Evolutionary conservation across 2,329 filamentous ascomycete genomes (phyloP), one percentile per base, ranked within the genome.

Genomic region (Helotiales sp.): DNA sequence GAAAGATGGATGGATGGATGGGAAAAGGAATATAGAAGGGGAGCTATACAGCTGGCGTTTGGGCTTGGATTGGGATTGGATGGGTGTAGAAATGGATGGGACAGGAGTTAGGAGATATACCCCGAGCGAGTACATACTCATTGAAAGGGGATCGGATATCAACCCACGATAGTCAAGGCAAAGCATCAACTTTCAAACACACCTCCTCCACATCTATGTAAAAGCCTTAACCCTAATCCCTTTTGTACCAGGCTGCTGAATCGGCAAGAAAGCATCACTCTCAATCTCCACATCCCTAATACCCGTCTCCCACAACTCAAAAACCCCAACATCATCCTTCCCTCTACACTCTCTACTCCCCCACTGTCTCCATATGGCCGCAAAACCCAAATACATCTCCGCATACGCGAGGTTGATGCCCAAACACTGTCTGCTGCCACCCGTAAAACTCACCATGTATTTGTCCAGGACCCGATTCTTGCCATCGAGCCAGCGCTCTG

Each of bases 391-490:
- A 59, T 69, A 70, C 28, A 67, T 22, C 68, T 70, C 68, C 2
- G 54, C 59, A 40, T 68, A 45, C 30, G 68, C 68, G 26, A 75
- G 63, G 61, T 73, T 71, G 1, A 72, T 70, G 1, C 82, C 82
- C 3, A 84, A 72, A 65, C 82, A 84, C 24, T 75, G 75, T 11
- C 82, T 72, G 2, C 77, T 75, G 0, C 81, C 82, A 34, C 77
- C 80, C 2, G 77, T 78, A 67, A 84, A 84, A 1, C 79, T 62
- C 17, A 83, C 74, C 54, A 83, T 76, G 49, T 77, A 77, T 22
- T 75, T 76, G 26, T 81, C 78, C 0, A 81, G 63, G 0, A 73
- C 68, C 47, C 76, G 76, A 11, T 75, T 75, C 34, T 66, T 59
- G 2, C 62, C 54, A 30, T 78, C 78, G 2, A 83, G 67, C 77